These are phyloP conservation scores for Hemileccinum rubropunctum DNA, from an alignment of 768 basidiomycete species.

Conservation along the genomic window DNA sequence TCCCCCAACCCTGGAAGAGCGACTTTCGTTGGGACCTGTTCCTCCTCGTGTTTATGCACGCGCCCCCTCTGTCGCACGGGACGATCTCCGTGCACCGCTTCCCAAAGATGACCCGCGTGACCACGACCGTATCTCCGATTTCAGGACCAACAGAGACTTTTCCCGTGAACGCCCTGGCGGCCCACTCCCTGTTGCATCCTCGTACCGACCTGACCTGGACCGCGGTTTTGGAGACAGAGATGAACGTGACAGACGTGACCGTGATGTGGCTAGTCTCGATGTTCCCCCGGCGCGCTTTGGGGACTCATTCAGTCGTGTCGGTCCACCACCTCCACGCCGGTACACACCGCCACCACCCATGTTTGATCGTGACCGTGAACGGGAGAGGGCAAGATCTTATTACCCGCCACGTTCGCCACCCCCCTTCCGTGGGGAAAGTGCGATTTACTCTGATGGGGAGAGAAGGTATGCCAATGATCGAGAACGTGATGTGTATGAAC, in stretches of 20 bases:
- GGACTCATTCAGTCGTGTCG: constrained; percentile 27
- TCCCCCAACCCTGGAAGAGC: constrained; percentile 40
- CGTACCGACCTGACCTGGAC: constrained; percentile 41
- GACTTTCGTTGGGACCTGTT: constrained; percentile 35
- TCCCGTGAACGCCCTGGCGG: constrained; percentile 35
- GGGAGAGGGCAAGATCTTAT: constrained; percentile 26
- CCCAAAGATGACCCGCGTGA: constrained; percentile 32
- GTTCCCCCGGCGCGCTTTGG: constrained; percentile 33
- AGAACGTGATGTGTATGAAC: constrained; percentile 32
- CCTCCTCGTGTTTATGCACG: constrained; percentile 22
- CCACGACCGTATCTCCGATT: constrained; percentile 21
- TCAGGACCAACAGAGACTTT: constrained; percentile 30
- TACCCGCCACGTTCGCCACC: constrained; percentile 34
- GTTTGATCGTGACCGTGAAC: constrained; percentile 34
- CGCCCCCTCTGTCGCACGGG: constrained; percentile 31
- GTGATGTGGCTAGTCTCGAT: constrained; percentile 37
- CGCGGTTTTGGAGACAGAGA: constrained; percentile 32
- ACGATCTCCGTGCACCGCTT: constrained; percentile 32
- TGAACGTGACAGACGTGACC: constrained; percentile 36
- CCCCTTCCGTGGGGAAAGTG: constrained; percentile 20
- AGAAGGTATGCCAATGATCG: constrained; percentile 30
- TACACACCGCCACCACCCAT: constrained; percentile 29
- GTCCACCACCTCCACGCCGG: constrained; percentile 12
- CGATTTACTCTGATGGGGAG: constrained; percentile 35
- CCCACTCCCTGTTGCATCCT: constrained; percentile 9